Conservation (phyloP, 352 stramenopile genomes). For the Phytophthora vignae region DNA sequence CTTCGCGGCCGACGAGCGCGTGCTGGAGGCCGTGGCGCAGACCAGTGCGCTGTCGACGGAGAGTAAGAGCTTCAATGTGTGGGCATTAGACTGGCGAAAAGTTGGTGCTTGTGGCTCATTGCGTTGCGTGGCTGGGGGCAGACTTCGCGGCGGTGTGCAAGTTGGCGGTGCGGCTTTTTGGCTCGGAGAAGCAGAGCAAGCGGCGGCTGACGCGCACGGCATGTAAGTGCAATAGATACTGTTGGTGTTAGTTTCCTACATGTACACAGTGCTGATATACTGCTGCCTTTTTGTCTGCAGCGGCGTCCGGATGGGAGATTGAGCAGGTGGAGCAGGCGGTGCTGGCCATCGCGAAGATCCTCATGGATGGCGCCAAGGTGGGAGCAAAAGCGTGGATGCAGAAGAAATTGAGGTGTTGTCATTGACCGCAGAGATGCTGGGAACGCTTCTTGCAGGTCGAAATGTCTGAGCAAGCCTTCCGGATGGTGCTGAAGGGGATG, state of each 20-base stretch:
- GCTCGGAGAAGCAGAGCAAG: conserved; percentile 72
- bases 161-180: conserved; percentile 66
- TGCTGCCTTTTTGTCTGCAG: conserved; percentile 30
- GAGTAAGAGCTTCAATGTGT: conserved; percentile 34
- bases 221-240: conserved; percentile 40
- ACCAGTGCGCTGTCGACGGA: conserved; percentile 47
- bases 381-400: neutral
- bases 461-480: conserved; percentile 50
- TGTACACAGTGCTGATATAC: neutral
- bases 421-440: neutral
- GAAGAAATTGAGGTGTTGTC: neutral
- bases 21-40: conserved; percentile 56
- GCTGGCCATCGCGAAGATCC: conserved; percentile 71
- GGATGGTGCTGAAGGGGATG: conserved; percentile 55
- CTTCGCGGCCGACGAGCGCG: conserved; percentile 68
- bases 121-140: conserved; percentile 22
- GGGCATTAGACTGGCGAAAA: neutral
- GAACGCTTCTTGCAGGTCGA: conserved; percentile 40
- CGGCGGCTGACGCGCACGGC: conserved; percentile 63
- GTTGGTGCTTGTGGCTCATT: neutral
- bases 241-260: neutral
- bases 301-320: conserved; percentile 63
- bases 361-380: conserved; percentile 80
- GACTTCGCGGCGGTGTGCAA: conserved; percentile 69
- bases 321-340: conserved; percentile 64